These are phyloP conservation scores for Aspergillus ibericus DNA, from an alignment of 2,329 filamentous ascomycete genomes.

Conservation along the genomic window DNA sequence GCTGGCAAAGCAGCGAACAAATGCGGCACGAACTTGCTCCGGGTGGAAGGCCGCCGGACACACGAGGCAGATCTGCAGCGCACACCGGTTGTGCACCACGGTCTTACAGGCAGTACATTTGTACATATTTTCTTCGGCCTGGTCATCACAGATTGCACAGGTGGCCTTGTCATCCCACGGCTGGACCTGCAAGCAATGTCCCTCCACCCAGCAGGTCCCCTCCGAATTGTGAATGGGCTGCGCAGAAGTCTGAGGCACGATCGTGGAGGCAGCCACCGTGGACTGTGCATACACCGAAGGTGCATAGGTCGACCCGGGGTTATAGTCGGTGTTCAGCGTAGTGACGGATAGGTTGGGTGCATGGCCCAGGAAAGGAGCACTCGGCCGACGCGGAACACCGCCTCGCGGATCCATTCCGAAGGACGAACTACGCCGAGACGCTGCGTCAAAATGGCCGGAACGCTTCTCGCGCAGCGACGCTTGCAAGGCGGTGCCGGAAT, in stretches of 20 bases:
- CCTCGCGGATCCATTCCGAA: constrained; percentile 75
- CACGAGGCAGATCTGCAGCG: constrained; percentile 61
- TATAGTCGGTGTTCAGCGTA: constrained; percentile 43
- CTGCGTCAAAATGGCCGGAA: constrained; percentile 84
- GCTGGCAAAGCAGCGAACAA: constrained; percentile 68
- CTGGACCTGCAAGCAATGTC: constrained; percentile 50
- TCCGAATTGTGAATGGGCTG: constrained; percentile 44
- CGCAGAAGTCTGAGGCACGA: constrained; percentile 46
- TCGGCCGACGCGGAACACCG: constrained; percentile 57
- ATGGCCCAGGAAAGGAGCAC: constrained; percentile 70
- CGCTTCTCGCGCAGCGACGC: constrained; percentile 89
- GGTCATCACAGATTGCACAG: constrained; percentile 54
- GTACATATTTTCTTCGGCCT: constrained; percentile 59
- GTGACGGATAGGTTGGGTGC: constrained; percentile 49
- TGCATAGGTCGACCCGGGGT: constrained; percentile 46
- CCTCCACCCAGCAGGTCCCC: constrained; percentile 48
- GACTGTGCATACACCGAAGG: constrained; percentile 53
- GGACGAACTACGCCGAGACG: constrained; percentile 86
- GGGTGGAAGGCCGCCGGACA: constrained; percentile 67
- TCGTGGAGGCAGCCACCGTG: constrained; percentile 52
- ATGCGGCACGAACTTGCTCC: constrained; percentile 66
- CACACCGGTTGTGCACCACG: constrained; percentile 60
- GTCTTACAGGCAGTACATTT: constrained; percentile 51
- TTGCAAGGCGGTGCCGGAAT: constrained; percentile 85
- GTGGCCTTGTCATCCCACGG: constrained; percentile 44